A percentile compares a stretch with the other conserved stretches of the same genome.
Conservation (phyloP, 179 eudicot genomes). For the Monotropa hypopitys region DNA sequence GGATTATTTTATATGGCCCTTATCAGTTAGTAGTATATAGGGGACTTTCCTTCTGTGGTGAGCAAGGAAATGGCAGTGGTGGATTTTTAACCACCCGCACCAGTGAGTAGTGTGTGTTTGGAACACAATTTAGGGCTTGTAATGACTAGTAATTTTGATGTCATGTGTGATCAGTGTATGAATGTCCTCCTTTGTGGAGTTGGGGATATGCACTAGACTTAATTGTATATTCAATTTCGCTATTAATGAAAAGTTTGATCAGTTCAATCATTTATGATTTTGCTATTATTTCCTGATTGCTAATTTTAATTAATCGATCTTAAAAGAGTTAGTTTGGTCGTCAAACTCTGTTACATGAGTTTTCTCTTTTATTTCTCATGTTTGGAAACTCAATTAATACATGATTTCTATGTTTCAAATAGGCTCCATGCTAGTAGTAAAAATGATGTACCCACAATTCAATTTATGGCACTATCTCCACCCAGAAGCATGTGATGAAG, state of each 20-base stretch:
- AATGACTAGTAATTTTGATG: not conserved
- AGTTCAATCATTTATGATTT: too few relatives aligned
- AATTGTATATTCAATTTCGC: not conserved
- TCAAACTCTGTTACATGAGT: too few relatives aligned
- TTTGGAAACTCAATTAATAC: too few relatives aligned
- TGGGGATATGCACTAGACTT: not conserved
- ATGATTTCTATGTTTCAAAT: too few relatives aligned
- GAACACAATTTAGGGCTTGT: constrained; percentile 5
- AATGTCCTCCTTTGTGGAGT: not conserved
- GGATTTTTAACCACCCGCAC: constrained; percentile 32
- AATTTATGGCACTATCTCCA: too few relatives aligned
- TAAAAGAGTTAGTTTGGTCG: too few relatives aligned
- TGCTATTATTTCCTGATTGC: too few relatives aligned
- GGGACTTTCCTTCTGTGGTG: constrained; percentile 5
- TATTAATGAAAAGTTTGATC: not conserved
- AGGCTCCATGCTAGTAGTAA: too few relatives aligned
- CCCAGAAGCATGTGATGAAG: too few relatives aligned
- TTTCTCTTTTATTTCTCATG: too few relatives aligned
- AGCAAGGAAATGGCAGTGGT: constrained; percentile 25
- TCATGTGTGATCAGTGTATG: not conserved
- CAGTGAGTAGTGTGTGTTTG: not conserved
- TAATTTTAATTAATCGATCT: too few relatives aligned
- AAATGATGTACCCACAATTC: not conserved
- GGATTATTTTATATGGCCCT: constrained; percentile 23
- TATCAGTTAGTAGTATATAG: not conserved